Evolutionary conservation across 805 yeast species (phyloP).

Genomic region (Henningerozyma blattae): DNA sequence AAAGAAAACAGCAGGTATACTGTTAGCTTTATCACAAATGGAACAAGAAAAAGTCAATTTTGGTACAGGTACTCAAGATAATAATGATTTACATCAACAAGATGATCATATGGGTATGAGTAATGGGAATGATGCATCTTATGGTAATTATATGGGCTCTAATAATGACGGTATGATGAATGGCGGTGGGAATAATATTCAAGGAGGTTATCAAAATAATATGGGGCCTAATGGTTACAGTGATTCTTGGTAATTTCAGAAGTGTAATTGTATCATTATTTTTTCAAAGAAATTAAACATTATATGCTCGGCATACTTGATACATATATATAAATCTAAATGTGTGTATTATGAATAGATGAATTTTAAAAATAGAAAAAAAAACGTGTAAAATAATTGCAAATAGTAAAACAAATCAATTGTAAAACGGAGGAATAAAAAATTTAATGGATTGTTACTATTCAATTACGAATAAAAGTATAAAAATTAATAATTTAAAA

Average conservation of each 20-base stretch:
- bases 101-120: background rate
- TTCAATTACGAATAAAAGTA: background rate
- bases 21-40: slow-evolving; percentile 47
- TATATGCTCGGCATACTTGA: no score
- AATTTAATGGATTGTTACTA: no score
- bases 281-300: slow-evolving; percentile 2
- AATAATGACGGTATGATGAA: slow-evolving; percentile 3
- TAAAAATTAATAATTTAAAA: background rate
- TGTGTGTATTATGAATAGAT: no score
- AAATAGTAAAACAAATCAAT: no score
- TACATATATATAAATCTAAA: no score
- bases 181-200: slow-evolving; percentile 17
- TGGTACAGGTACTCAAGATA: slow-evolving; percentile 19
- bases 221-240: slow-evolving; percentile 17
- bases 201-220: slow-evolving; percentile 23
- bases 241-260: slow-evolving; percentile 20
- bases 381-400: no score
- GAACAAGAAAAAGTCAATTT: slow-evolving; percentile 28
- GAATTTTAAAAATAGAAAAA: no score
- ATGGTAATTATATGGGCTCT: background rate
- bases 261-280: slow-evolving; percentile 2
- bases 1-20: slow-evolving; percentile 83
- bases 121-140: no score
- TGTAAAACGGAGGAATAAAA: no score
- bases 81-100: no score